Conservation (phyloP, 306 rosid genomes). For the Cucumis melo region DNA sequence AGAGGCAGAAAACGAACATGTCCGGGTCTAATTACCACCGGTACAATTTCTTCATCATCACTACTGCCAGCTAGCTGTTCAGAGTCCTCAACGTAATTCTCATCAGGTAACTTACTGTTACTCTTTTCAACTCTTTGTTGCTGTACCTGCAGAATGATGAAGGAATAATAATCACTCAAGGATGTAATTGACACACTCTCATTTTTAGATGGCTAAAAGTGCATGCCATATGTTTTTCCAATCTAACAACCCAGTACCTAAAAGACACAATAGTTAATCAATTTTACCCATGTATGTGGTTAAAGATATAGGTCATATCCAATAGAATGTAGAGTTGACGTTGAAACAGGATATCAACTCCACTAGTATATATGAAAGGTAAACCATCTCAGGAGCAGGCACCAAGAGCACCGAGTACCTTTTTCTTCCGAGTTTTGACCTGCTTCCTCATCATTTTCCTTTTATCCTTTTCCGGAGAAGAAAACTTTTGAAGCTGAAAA, state of each 20-base stretch:
- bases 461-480: slow-evolving; percentile 67
- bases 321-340: background rate
- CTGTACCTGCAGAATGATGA: slow-evolving; percentile 29
- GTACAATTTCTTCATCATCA: slow-evolving; percentile 50
- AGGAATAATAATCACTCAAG: background rate
- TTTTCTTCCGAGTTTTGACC: slow-evolving; percentile 25
- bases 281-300: background rate
- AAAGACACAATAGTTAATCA: background rate
- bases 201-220: background rate
- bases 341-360: background rate
- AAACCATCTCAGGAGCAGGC: background rate
- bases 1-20: slow-evolving; percentile 72
- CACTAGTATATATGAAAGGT: background rate
- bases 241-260: background rate
- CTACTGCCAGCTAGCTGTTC: slow-evolving; percentile 9
- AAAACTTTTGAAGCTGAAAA: slow-evolving; percentile 49
- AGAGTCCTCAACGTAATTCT: slow-evolving; percentile 7
- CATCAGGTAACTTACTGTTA: slow-evolving; percentile 22
- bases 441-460: slow-evolving; percentile 62
- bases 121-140: slow-evolving; percentile 19
- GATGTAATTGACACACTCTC: background rate
- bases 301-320: background rate
- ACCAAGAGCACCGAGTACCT: slow-evolving; percentile 33
- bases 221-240: background rate
- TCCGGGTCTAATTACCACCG: slow-evolving; percentile 78